Evolutionary conservation across 495 filamentous ascomycete genomes (phyloP).

Genomic region (Podospora pseudoanserina): DNA sequence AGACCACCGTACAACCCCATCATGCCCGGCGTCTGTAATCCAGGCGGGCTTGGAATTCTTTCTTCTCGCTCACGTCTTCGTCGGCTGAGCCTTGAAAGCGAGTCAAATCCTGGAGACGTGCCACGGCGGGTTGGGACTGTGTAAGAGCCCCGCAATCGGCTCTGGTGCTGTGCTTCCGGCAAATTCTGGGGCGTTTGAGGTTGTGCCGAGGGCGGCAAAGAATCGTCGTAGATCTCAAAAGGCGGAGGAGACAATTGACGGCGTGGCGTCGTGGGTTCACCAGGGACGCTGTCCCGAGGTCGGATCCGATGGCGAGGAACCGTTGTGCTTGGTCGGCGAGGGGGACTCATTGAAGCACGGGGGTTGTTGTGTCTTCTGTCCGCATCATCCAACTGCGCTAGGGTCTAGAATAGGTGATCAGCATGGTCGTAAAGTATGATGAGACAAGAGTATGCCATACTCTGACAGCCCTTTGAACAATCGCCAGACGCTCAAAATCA

Average conservation of each 20-base stretch:
- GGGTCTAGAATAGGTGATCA: background rate
- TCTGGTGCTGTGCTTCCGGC: slow-evolving; percentile 48
- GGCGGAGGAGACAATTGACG: slow-evolving; percentile 24
- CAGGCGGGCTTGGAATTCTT: slow-evolving; percentile 31
- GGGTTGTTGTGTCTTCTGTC: background rate
- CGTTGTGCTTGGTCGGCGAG: background rate
- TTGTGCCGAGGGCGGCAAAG: slow-evolving; percentile 46
- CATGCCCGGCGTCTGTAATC: slow-evolving; percentile 39
- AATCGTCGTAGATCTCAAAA: slow-evolving; percentile 47
- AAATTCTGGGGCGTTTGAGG: slow-evolving; percentile 55
- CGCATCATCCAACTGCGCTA: background rate
- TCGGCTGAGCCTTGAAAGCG: background rate
- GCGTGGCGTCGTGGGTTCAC: background rate
- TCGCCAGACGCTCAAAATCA: no score
- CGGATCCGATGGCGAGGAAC: background rate
- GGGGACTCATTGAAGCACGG: background rate
- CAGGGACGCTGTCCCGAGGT: background rate
- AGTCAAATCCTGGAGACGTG: background rate
- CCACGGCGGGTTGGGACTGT: slow-evolving; percentile 39
- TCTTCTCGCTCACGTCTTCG: background rate
- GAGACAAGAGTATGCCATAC: background rate
- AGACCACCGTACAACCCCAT: slow-evolving; percentile 44
- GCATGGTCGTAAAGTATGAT: background rate
- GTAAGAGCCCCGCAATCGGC: slow-evolving; percentile 43
- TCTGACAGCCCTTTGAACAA: background rate